Base-by-base conservation (phyloP, 2,329 filamentous ascomycete species). In the Calonectria honghensis region DNA sequence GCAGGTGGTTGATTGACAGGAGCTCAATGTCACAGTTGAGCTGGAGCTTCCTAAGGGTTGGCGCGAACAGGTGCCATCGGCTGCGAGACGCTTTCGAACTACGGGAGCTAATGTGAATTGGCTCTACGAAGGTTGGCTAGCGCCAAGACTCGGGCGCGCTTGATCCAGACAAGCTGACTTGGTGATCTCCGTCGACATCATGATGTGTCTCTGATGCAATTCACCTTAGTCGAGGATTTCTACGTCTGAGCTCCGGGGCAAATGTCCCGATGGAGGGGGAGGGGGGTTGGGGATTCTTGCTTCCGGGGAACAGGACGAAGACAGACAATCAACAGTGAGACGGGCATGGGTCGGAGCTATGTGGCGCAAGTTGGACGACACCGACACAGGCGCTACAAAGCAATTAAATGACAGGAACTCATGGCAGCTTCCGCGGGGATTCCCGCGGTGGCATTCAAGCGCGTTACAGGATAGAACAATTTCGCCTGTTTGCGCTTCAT, bases 1-100 rank as follows among this genome's bases (percentile, higher is more conserved):
- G 52, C 45, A 63, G 57, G 39, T 61, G 39, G 9, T 50, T 41
- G 67, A 69, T 61, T 69, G 67, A 69, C 67, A 69, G 67, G 67
- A 69, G 67, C 27, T 20, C 57, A 41, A 69, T 18, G 65, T 52
- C 39, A 69, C 39, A 69, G 41, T 29, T 29, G 50, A 5, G 31
- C 29, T 50, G 41, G 41, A 39, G 39, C 57, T 63, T 63, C 24
- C 27, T 20, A 9, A 24, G 27, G 27, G 13, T 18, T 14, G 57
- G 24, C 37, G 57, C 35, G 57, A 63, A 10, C 35, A 29, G 24
- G 57, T 63, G 57, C 35, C 24, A 18, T 63, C 37, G 16, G 13
- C 24, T 41, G 24, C 14, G 13, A 41, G 24, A 63, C 29, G 52
- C 57, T 39, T 41, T 63, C 32, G 6, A 63, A 41, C 35, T 61